These are phyloP conservation scores for Gynostemma pentaphyllum DNA, from an alignment of 306 rosid species.

Conservation along the genomic window DNA sequence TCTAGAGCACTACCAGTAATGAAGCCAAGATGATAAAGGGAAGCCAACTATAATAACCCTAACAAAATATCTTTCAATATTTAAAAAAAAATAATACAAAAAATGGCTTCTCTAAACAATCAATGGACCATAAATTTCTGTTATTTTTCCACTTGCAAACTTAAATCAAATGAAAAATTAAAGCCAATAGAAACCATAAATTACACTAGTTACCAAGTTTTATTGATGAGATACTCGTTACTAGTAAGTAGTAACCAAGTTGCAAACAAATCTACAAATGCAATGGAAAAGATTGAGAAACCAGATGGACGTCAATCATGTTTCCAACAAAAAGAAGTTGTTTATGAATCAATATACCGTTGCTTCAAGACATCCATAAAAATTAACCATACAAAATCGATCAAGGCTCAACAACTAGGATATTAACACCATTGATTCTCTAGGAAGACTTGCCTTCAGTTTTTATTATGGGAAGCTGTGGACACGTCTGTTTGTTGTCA, in stretches of 20 bases:
- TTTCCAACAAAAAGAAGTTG: not conserved
- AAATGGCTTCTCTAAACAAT: too few species aligned
- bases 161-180: not conserved
- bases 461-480: slow-evolving; percentile 42
- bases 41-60: not conserved
- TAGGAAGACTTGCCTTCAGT: slow-evolving; percentile 29
- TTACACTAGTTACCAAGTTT: not conserved
- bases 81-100: too few species aligned
- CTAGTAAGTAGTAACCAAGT: too few species aligned
- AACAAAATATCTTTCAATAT: not conserved
- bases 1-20: too few species aligned
- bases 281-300: not conserved
- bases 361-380: not conserved
- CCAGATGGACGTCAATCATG: not conserved
- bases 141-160: not conserved
- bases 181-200: not conserved
- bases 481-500: slow-evolving; percentile 35
- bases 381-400: not conserved
- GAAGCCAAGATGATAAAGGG: too few species aligned
- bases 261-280: slow-evolving; percentile 4
- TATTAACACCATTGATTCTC: not conserved
- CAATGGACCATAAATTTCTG: not conserved
- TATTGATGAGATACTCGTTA: too few species aligned
- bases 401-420: not conserved
- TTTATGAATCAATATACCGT: not conserved